Base-by-base conservation (phyloP, 768 basidiomycete species). In the Leccinum boreale region DNA sequence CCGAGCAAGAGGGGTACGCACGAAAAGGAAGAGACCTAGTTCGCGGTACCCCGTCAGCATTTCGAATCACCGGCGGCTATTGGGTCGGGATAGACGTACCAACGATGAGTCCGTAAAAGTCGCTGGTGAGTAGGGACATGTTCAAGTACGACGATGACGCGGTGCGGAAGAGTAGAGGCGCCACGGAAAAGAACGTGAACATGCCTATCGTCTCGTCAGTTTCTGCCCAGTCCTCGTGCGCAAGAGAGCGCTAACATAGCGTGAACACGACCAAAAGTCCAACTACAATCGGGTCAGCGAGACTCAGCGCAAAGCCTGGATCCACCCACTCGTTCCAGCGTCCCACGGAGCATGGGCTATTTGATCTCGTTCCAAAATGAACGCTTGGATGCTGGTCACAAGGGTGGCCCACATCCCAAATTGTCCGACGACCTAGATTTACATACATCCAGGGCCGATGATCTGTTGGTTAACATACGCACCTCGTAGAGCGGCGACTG, bases 141-240 rank as follows among this genome's bases (percentile, higher is more conserved):
- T 94, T 94, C 71, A 86, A 89, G 73, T 89, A 94, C 7, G 90
- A 85, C 4, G 90, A 90, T 0, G 92, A 93, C 2, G 92, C 87
- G 68, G 89, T 79, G 56, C 92, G 87, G 73, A 89, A 94, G 44
- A 94, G 76, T 53, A 92, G 65, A 17, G 91, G 92, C 5, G 92
- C 89, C 45, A 91, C 79, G 26, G 91, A 92, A 67, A 94, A 94
- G 53, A 94, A 75, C 53, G 87, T 85, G 58, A 89, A 77, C 88
- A 92, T 83, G 1, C 89, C 90, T 81, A 33, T 49, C 26, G 8
- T 29, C 7, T 24, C 10, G 23, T 70, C 26, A 61, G 56, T 33
- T 5, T 47, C 5, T 2, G n/a, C 24, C 9, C 33, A 12, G 23
- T 3, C n/a, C 15, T 39, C n/a, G 6, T n/a, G 12, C 2, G 7